Base-by-base conservation (phyloP, 306 rosid genomes). In the Vigna radiata region DNA sequence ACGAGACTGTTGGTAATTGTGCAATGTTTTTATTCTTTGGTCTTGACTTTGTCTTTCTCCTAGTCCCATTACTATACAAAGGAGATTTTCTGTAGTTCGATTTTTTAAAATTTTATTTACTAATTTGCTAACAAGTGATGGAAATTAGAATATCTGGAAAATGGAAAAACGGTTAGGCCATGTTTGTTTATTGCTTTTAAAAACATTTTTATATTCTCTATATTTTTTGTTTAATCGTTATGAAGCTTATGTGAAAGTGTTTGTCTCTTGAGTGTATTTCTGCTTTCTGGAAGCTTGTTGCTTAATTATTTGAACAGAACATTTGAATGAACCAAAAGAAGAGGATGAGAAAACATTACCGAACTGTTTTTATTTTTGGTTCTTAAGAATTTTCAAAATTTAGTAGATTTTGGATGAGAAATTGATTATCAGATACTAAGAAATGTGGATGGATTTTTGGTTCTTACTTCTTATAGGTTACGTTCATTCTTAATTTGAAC, bases 1-100 rank as follows among this genome's bases (percentile, higher is more conserved):
- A 95, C 62, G 98, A 95, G 88, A 88, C 96, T 64, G 68, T 95
- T 56, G 97, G 99, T 95, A 88, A 84, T 86, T 89, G 72, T 88
- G 79, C 85, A 77, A 47, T 84, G 54, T 62, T 77, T 76, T 48
- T 3, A 17, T 49, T 75, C 52, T 59, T 50, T 36, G 43, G n/a
- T 82, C 66, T 65, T 72, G 44, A 36, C 64, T 55, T 36, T 67
- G 46, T 61, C 64, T 49, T 71, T 64, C 53, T 6, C 3, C 49
- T 53, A 18, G 39, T 59, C 56, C 12, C 62, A 33, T 37, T 50
- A 13, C 4, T 48, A 12, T 49, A 18, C 46, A 62, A 62, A 55
- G 72, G 25, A 6, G 12, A n/a, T 49, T 36, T 80, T 58, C 56
- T 49, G 1, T 76, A 1, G 48, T 75, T 47, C 19, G 14, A 7